Base-by-base conservation (phyloP, 2,329 filamentous ascomycete species). In the Clarireedia sp. region DNA sequence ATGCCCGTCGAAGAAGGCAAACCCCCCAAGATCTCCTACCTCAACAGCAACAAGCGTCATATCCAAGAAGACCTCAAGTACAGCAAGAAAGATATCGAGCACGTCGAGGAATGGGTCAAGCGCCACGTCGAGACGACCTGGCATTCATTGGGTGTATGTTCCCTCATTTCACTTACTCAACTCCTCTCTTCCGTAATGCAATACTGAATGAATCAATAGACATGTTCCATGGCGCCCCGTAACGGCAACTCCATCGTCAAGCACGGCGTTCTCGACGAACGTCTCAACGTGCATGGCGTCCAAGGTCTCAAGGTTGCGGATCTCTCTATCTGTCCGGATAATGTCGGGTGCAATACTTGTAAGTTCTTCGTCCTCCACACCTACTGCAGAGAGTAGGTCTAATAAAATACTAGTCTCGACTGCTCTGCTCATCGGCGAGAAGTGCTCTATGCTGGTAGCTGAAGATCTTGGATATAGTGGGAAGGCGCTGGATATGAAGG, bases 401-500 rank as follows among this genome's bases (percentile, higher is more conserved):
- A 46, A 46, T 38, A 53, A 26, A 21, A 40, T 45, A 85, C 90
- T 71, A 83, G 79, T 73, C 48, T 74, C 73, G 19, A 75, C 73
- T 5, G 74, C 74, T 3, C 66, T 76, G 41, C 67, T 71, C 24
- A 69, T 74, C 38, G 71, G 72, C 1, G 72, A 74, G 62, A 71
- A 71, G 62, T 71, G 69, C 23, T 70, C 72, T 40, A 64, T 71
- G 55, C 65, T 73, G 12, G 67, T 73, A n/a, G 68, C 68, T 41
- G 66, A 69, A 57, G 72, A 74, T 59, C 58, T 75, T 36, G 72
- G 72, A 1, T 66, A 67, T 37, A 87, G 87, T 29, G 65, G 75
- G 76, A 60, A 56, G 29, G 86, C 83, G 9, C 74, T 92, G 59
- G 83, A 90, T 43, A 92, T 92, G 88, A 86, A 83, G 72, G 86